Percentiles rank a stretch among this genome's conserved stretches.
These are phyloP conservation scores for Populus hybrid DNA, from an alignment of 441 rosid species.

Conservation along the genomic window DNA sequence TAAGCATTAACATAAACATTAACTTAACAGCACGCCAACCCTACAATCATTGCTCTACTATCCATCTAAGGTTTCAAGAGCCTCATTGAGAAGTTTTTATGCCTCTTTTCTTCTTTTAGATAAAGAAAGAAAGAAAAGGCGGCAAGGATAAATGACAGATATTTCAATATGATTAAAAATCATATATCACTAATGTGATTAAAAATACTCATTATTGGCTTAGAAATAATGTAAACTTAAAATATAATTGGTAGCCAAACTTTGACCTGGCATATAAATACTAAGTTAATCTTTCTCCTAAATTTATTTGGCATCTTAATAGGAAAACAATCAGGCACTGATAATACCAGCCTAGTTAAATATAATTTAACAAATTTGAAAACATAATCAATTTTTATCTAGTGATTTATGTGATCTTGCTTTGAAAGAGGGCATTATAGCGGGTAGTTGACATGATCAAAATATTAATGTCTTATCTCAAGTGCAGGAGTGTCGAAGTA, in stretches of 20 bases:
- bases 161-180: background rate
- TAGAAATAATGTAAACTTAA: background rate
- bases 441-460: no score
- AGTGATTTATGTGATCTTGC: background rate
- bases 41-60: constrained; percentile 26
- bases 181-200: background rate
- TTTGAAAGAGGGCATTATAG: background rate
- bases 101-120: constrained; percentile 79
- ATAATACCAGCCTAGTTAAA: background rate
- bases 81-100: constrained; percentile 63
- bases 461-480: no score
- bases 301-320: background rate
- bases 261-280: background rate
- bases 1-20: background rate
- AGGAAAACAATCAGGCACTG: background rate
- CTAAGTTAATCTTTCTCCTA: background rate
- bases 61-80: constrained; percentile 65
- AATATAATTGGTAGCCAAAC: background rate
- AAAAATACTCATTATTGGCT: background rate
- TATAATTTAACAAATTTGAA: background rate
- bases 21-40: background rate
- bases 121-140: background rate
- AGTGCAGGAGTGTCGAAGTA: no score
- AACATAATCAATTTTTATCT: background rate
- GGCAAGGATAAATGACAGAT: background rate